Evolutionary conservation across 345 rosid genomes (phyloP).

Genomic region (Camelina hispida): DNA sequence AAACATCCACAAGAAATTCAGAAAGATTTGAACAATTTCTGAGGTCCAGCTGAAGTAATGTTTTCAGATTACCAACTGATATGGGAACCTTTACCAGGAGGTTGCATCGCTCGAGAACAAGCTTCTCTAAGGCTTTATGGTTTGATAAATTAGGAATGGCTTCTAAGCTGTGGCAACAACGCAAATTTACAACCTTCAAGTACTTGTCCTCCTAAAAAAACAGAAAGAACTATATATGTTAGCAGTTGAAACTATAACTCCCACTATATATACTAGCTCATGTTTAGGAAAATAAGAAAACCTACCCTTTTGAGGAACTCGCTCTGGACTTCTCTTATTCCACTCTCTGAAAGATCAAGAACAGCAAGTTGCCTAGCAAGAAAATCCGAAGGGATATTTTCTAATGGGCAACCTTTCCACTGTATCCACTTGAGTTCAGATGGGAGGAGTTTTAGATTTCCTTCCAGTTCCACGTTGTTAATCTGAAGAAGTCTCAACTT

Average conservation of each 20-base stretch:
- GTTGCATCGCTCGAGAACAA: slow-evolving; percentile 33
- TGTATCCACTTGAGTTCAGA: slow-evolving; percentile 65
- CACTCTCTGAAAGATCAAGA: slow-evolving; percentile 75
- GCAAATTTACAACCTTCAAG: slow-evolving; percentile 41
- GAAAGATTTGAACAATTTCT: slow-evolving; percentile 33
- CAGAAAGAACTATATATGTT: no score
- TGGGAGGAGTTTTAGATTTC: slow-evolving; percentile 57
- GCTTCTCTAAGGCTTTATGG: slow-evolving; percentile 35
- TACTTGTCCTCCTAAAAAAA: slow-evolving; percentile 23
- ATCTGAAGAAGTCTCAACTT: slow-evolving; percentile 69
- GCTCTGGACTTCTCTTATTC: slow-evolving; percentile 49
- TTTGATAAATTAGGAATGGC: slow-evolving; percentile 44
- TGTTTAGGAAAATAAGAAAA: background rate
- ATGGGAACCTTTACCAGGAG: slow-evolving; percentile 36
- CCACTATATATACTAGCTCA: background rate
- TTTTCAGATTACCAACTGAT: slow-evolving; percentile 33
- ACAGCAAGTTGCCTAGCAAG: slow-evolving; percentile 56
- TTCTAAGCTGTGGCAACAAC: slow-evolving; percentile 40
- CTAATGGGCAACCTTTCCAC: slow-evolving; percentile 66
- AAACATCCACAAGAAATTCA: slow-evolving; percentile 42
- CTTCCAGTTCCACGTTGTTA: slow-evolving; percentile 59
- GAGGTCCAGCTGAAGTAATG: slow-evolving; percentile 35
- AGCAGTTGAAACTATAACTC: slow-evolving; percentile 4
- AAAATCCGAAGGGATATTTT: slow-evolving; percentile 52
- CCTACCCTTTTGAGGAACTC: slow-evolving; percentile 39